Evolutionary conservation across 2,329 filamentous ascomycete genomes (phyloP).

Genomic region (Coleophoma cylindrospora): DNA sequence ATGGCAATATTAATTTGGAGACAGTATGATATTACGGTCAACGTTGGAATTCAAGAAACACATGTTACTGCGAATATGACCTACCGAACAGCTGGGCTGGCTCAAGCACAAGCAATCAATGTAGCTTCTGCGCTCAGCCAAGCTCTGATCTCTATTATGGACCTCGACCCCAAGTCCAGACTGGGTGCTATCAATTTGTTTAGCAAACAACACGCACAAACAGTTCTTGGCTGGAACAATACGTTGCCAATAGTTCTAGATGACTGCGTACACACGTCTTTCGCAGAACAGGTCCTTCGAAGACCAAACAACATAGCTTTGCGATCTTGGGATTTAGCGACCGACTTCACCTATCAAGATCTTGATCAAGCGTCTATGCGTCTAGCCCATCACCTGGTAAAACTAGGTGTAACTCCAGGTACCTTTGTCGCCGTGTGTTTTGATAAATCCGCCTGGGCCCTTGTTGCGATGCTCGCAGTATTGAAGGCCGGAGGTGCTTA

Average conservation of each 20-base stretch:
- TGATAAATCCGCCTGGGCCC: conserved; percentile 12
- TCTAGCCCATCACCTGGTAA: conserved; percentile 4
- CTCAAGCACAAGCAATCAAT: not conserved
- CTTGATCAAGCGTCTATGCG: conserved; percentile 5
- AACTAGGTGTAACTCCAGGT: conserved; percentile 7
- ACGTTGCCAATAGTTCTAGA: not conserved
- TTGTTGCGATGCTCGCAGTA: conserved; percentile 12
- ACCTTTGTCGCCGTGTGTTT: conserved; percentile 11
- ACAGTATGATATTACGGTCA: not conserved
- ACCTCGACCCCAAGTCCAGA: not conserved
- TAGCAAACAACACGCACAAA: not conserved
- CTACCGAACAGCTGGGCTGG: not conserved
- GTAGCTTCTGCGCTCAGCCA: not conserved
- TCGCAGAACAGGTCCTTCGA: not conserved
- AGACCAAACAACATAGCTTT: not conserved
- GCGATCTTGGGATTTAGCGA: conserved; percentile 3
- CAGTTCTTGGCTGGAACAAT: not conserved
- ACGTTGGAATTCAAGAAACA: too few relatives aligned
- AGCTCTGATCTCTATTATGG: not conserved
- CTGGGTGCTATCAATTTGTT: too few relatives aligned
- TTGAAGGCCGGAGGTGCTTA: conserved; percentile 21
- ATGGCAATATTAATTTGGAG: too few relatives aligned
- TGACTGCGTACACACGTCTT: not conserved
- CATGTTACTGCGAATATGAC: too few relatives aligned
- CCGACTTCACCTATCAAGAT: conserved; percentile 9